Percentiles rank a stretch among this genome's conserved stretches.
phyloP scores from a whole-genome alignment of 768 basidiomycete species.

The Lyophyllum decastes region DNA sequence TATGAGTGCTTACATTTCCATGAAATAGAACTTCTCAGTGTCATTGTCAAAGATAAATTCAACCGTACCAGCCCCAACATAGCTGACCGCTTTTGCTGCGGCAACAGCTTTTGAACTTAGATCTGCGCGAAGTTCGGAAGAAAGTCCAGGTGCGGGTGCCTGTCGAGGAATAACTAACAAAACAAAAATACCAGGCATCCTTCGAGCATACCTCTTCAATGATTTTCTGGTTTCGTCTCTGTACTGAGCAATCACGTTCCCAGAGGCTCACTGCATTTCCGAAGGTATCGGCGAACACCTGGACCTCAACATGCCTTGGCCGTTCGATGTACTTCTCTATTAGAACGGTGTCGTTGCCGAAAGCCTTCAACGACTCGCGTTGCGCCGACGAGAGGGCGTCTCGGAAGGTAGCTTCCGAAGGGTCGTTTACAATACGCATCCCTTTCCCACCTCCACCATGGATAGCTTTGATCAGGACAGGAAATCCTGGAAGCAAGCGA shows the following conservation, averaged over 20 bases:
- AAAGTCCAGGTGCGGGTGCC: constrained; percentile 91
- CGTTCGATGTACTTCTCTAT: constrained; percentile 88
- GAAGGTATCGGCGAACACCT: constrained; percentile 84
- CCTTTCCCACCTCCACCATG: constrained; percentile 96
- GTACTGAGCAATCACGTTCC: constrained; percentile 93
- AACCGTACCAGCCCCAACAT: constrained; percentile 92
- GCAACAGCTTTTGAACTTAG: constrained; percentile 86
- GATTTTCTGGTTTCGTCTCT: constrained; percentile 92
- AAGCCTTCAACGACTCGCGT: constrained; percentile 85
- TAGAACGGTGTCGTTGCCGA: constrained; percentile 84
- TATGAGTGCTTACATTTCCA: constrained; percentile 76
- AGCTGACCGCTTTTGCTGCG: constrained; percentile 90
- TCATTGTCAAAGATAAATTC: constrained; percentile 97
- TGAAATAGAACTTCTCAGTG: constrained; percentile 85
- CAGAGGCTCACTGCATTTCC: constrained; percentile 92
- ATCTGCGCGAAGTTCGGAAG: constrained; percentile 75
- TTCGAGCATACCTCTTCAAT: constrained; percentile 71
- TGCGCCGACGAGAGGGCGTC: constrained; percentile 86
- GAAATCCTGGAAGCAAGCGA: constrained; percentile 57
- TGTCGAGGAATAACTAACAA: constrained; percentile 27
- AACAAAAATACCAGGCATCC: not conserved
- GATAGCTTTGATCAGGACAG: constrained; percentile 94
- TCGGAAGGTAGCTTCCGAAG: constrained; percentile 65
- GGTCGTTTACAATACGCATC: constrained; percentile 75
- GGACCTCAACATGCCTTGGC: constrained; percentile 92